These are phyloP conservation scores for Rhodotorula sp. DNA, from an alignment of 1,284 basidiomycete species.

Conservation along the genomic window DNA sequence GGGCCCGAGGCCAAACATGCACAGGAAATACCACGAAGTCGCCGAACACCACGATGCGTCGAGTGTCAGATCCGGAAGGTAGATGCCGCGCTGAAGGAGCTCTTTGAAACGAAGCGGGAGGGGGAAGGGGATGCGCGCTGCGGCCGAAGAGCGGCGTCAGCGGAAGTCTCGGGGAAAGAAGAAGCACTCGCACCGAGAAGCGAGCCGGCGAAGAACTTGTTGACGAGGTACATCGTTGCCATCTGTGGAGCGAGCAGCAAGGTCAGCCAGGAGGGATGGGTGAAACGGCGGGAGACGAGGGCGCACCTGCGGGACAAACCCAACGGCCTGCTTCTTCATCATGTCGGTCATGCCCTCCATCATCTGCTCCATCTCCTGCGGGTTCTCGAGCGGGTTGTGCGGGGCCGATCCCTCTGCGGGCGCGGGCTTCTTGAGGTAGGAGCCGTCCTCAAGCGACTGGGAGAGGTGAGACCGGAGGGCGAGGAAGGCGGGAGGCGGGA, in stretches of 20 bases:
- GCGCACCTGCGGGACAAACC: constrained; percentile 54
- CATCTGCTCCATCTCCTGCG: constrained; percentile 93
- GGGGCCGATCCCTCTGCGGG: constrained; percentile 58
- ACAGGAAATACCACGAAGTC: constrained; percentile 98
- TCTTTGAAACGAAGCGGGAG: constrained; percentile 96
- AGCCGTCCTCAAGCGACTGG: constrained; percentile 69
- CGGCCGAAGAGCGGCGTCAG: background rate
- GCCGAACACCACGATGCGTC: constrained; percentile 99
- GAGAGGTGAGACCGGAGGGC: constrained; percentile 42
- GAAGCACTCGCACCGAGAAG: constrained; percentile 73
- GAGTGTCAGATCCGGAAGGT: constrained; percentile 79
- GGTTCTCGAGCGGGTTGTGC: constrained; percentile 72
- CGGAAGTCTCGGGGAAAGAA: background rate
- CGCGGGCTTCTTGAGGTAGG: constrained; percentile 79
- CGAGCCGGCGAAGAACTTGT: constrained; percentile 98
- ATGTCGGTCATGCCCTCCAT: constrained; percentile 99
- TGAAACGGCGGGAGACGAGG: background rate
- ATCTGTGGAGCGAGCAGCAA: constrained; percentile 64
- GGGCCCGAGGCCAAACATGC: constrained; percentile 96
- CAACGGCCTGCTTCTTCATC: constrained; percentile 98
- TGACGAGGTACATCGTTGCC: constrained; percentile 99
- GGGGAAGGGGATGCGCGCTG: constrained; percentile 96
- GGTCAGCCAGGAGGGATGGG: background rate
- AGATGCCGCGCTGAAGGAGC: constrained; percentile 96
- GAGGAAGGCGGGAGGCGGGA: constrained; percentile 57